Conservation (phyloP, 163 green algal species). For the Smithsoniella earleae region DNA sequence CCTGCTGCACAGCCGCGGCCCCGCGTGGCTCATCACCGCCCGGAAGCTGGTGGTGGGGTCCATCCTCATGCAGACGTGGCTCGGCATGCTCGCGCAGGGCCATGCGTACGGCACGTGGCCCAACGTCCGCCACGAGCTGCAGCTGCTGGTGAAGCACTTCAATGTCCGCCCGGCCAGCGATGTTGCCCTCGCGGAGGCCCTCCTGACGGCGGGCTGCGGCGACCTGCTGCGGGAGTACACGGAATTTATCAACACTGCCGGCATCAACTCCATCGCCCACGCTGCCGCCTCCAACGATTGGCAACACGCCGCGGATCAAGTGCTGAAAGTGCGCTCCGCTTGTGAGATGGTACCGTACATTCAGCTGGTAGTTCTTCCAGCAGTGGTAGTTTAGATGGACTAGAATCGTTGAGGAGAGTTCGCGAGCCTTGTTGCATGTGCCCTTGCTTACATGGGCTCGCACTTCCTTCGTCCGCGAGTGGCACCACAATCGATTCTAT, state of each 20-base stretch:
- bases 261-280: conserved; percentile 7
- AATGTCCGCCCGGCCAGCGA: conserved; percentile 27
- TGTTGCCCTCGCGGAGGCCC: conserved; percentile 2
- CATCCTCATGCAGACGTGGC: conserved; percentile 24
- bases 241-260: not conserved
- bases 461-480: too few relatives aligned
- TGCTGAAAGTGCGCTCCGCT: not conserved
- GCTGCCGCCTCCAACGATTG: conserved; percentile 31
- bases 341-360: not conserved
- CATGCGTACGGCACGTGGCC: conserved; percentile 29
- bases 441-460: not conserved
- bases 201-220: conserved; percentile 19
- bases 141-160: conserved; percentile 29
- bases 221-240: conserved; percentile 15
- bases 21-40: conserved; percentile 13
- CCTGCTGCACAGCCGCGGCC: conserved; percentile 21
- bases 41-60: conserved; percentile 9
- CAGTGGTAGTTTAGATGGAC: not conserved
- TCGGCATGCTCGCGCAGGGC: conserved; percentile 1
- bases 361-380: not conserved
- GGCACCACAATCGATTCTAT: too few relatives aligned
- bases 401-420: not conserved
- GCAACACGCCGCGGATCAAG: conserved; percentile 19
- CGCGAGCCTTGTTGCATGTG: not conserved
- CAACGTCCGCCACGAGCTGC: conserved; percentile 27